Percentiles rank a stretch among this genome's conserved stretches.
phyloP scores from a whole-genome alignment of 2,329 filamentous ascomycete species.

The Alternaria conjuncta region DNA sequence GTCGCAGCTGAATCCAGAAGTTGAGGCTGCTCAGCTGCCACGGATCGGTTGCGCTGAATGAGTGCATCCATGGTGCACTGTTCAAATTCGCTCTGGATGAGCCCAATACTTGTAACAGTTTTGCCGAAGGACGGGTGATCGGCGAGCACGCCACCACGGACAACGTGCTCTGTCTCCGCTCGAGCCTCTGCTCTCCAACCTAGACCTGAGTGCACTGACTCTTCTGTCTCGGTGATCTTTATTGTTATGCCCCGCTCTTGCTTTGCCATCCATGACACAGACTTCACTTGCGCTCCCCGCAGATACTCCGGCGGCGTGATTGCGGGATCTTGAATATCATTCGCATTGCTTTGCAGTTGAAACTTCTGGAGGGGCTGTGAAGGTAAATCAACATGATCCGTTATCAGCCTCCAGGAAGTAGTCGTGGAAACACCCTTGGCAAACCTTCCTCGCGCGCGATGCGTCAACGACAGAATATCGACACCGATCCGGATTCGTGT shows the following conservation, averaged over 20 bases:
- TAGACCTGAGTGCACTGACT: constrained; percentile 58
- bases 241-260: constrained; percentile 56
- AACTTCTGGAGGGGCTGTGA: constrained; percentile 50
- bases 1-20: constrained; percentile 62
- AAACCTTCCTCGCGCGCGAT: constrained; percentile 51
- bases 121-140: constrained; percentile 73
- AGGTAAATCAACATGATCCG: constrained; percentile 50
- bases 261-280: constrained; percentile 65
- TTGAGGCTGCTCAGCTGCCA: constrained; percentile 12
- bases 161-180: constrained; percentile 49
- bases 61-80: constrained; percentile 12
- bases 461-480: constrained; percentile 52
- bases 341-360: constrained; percentile 52
- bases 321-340: constrained; percentile 28
- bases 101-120: constrained; percentile 64
- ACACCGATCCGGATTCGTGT: constrained; percentile 51
- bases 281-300: constrained; percentile 60
- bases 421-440: constrained; percentile 25
- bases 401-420: constrained; percentile 55
- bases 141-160: constrained; percentile 67
- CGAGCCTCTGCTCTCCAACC: constrained; percentile 65
- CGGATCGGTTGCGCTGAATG: constrained; percentile 17
- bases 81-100: constrained; percentile 58
- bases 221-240: constrained; percentile 60
- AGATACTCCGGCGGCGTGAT: constrained; percentile 48